These are phyloP conservation scores for Polychaeton citri DNA, from an alignment of 2,329 filamentous ascomycete genomes.

Conservation along the genomic window DNA sequence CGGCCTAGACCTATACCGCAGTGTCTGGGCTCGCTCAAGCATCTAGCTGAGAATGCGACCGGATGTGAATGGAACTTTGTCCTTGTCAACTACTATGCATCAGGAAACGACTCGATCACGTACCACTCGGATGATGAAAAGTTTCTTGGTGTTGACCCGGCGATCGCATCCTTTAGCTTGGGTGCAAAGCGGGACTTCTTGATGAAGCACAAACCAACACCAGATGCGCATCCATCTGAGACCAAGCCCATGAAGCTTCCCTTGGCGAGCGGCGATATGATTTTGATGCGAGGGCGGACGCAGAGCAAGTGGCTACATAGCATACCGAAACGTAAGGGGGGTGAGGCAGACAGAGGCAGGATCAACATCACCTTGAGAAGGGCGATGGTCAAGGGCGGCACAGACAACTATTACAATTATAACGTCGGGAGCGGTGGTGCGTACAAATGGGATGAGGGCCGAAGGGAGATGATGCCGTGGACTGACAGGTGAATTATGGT, in stretches of 20 bases:
- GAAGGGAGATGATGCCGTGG: constrained; percentile 37
- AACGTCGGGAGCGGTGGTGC: constrained; percentile 60
- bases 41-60: constrained; percentile 51
- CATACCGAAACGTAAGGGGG: constrained; percentile 59
- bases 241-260: constrained; percentile 35
- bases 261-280: constrained; percentile 60
- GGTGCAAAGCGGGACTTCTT: constrained; percentile 63
- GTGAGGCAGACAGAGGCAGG: constrained; percentile 46
- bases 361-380: constrained; percentile 66
- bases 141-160: constrained; percentile 56
- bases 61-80: constrained; percentile 63
- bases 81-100: constrained; percentile 73
- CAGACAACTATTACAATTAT: constrained; percentile 74
- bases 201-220: constrained; percentile 60
- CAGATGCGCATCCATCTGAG: constrained; percentile 23
- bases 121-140: constrained; percentile 72
- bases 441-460: constrained; percentile 51
- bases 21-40: constrained; percentile 52
- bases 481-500: background rate
- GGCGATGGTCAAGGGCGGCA: constrained; percentile 58
- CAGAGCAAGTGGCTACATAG: constrained; percentile 67
- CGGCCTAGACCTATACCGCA: constrained; percentile 56
- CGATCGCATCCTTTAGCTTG: constrained; percentile 62
- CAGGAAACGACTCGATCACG: constrained; percentile 60
- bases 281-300: constrained; percentile 64